Conservation (phyloP, 768 basidiomycete genomes). For the Coprinopsis sp. region DNA sequence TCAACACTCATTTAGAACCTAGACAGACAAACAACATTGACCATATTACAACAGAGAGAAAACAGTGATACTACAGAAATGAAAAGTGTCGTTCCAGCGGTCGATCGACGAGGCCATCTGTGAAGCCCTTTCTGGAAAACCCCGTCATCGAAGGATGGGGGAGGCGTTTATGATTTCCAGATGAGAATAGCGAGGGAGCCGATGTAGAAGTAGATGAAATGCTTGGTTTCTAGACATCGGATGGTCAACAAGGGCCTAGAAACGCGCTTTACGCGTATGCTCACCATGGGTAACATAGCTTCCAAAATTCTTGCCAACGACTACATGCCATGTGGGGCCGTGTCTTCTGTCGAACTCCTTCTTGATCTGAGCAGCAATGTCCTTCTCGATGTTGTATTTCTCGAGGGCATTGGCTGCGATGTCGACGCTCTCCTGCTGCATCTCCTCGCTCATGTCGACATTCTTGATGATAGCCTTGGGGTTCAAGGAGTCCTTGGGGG, state of each 20-base stretch:
- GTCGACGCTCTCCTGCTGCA: constrained; percentile 94
- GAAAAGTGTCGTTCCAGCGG: not conserved
- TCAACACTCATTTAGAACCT: constrained; percentile 5
- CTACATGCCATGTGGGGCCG: constrained; percentile 96
- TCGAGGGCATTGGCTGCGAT: constrained; percentile 82
- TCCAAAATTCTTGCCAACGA: constrained; percentile 98
- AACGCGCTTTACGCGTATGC: constrained; percentile 23
- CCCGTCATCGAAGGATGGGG: too few relatives aligned
- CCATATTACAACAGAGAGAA: constrained; percentile 2
- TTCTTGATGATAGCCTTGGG: constrained; percentile 91
- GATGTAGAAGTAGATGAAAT: constrained; percentile 99
- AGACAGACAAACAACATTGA: not conserved
- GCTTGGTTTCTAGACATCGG: constrained; percentile 75
- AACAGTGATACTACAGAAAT: not conserved
- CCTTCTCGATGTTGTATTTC: constrained; percentile 94
- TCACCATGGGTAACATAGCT: constrained; percentile 96
- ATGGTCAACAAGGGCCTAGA: constrained; percentile 12
- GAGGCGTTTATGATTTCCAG: constrained; percentile 77
- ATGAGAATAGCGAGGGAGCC: constrained; percentile 89
- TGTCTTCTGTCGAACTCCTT: constrained; percentile 94
- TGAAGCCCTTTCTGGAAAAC: too few relatives aligned
- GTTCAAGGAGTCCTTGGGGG: constrained; percentile 33
- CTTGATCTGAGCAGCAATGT: constrained; percentile 97
- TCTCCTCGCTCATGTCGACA: constrained; percentile 94
- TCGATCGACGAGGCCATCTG: not conserved